Percentiles rank a stretch among this genome's conserved stretches.
These are phyloP conservation scores for Dendrobium catenatum DNA, from an alignment of 106 monocot genomes.

Conservation along the genomic window DNA sequence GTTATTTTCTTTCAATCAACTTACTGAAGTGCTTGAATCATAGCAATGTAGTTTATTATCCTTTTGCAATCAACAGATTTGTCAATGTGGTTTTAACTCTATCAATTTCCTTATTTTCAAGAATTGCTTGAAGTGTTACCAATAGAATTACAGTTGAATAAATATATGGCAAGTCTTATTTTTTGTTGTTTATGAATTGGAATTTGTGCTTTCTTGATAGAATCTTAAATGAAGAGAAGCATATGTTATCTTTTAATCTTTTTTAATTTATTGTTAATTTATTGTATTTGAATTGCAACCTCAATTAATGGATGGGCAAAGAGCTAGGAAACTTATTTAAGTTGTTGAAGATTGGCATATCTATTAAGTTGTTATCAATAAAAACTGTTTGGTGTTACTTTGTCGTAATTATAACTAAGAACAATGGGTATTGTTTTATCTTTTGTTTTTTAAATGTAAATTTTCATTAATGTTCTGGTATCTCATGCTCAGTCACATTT, in stretches of 20 bases:
- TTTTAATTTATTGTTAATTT: neutral
- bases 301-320: no score
- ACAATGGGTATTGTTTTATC: no score
- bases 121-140: neutral
- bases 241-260: neutral
- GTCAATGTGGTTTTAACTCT: neutral
- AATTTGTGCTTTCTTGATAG: neutral
- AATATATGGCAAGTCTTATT: neutral
- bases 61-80: neutral
- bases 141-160: neutral
- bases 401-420: no score
- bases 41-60: neutral
- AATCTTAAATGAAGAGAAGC: neutral
- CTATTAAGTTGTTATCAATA: no score
- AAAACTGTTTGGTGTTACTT: no score
- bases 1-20: neutral
- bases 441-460: no score
- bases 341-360: no score
- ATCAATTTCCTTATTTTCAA: neutral
- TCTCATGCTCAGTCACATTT: slow-evolving; percentile 1
- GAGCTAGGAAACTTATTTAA: no score
- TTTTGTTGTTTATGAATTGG: no score
- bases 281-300: neutral
- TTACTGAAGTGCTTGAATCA: neutral
- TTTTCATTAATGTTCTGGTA: slow-evolving; percentile 2